Base-by-base conservation (phyloP, 345 rosid genomes). In the Rhizophora apiculata region DNA sequence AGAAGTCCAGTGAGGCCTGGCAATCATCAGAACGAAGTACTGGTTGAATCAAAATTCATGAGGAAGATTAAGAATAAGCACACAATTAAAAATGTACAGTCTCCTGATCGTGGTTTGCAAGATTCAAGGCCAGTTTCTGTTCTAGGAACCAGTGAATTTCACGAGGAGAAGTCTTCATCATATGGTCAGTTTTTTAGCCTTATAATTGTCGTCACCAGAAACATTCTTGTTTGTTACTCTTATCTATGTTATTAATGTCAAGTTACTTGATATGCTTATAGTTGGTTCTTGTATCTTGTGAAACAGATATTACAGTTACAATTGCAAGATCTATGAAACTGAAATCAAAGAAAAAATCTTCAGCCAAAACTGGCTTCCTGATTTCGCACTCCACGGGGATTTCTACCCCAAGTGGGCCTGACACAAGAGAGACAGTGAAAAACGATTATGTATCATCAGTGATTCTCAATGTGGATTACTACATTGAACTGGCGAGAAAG, bases 101-200 rank as follows among this genome's bases (percentile, higher is more conserved):
- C 64, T 29, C 34, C 29, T 74, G 75, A 72, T 24, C 53, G 61
- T 19, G 74, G 69, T 54, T 78, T 79, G 8, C 79, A 78, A 13
- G 72, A 73, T 72, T 82, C 87, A 37, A 84, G 83, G 73, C 92
- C 89, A 1, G 79, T 85, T 34, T 89, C 91, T 67, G 88, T 86
- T 76, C 85, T 87, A 36, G 83, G 81, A 77, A 74, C 71, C 53
- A 72, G 63, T 51, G 86, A 88, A 21, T 80, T 76, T 60, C 68
- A 77, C 36, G 82, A 78, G 1, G 74, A 73, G 64, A 54, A 30
- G 30, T 49, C 24, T 70, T 71, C 34, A 34, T 67, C 87, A 55
- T 22, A 55, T 72, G 88, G 96, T 86, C 31, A 60, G 84, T 72
- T 75, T 71, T 59, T 64, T 13, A 22, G 70, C 37, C 22, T 22